phyloP scores from a whole-genome alignment of 2,329 filamentous ascomycete species.

The Alternaria triticimaculans region DNA sequence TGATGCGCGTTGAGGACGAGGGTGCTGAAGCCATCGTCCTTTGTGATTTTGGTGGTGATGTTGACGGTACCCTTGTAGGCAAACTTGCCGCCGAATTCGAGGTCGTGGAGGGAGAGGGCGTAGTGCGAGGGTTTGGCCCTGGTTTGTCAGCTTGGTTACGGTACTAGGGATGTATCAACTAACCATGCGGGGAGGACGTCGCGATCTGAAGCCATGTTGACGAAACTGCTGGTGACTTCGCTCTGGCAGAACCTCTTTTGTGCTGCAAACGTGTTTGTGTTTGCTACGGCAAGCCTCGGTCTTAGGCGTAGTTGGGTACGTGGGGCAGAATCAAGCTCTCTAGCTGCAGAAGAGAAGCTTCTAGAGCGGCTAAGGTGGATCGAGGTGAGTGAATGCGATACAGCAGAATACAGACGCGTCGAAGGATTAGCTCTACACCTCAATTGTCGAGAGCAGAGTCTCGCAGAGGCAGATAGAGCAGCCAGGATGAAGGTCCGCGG shows the following conservation, averaged over 20 bases:
- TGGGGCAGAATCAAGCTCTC: slow-evolving; percentile 25
- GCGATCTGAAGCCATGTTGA: slow-evolving; percentile 54
- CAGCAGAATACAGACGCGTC: slow-evolving; percentile 15
- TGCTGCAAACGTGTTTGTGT: slow-evolving; percentile 15
- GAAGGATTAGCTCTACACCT: slow-evolving; percentile 23
- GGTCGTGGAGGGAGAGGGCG: slow-evolving; percentile 77
- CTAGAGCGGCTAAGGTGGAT: slow-evolving; percentile 19
- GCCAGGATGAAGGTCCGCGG: slow-evolving; percentile 4
- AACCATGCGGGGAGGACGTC: slow-evolving; percentile 56
- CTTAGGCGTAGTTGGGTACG: slow-evolving; percentile 22
- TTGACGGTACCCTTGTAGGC: slow-evolving; percentile 84
- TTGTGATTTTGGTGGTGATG: slow-evolving; percentile 76
- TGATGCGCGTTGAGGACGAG: slow-evolving; percentile 87
- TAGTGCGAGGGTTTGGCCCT: slow-evolving; percentile 88
- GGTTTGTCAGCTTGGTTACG: too few species aligned
- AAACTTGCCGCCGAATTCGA: slow-evolving; percentile 76
- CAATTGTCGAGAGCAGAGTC: slow-evolving; percentile 45
- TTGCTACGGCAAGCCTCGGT: slow-evolving; percentile 22
- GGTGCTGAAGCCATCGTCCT: slow-evolving; percentile 67
- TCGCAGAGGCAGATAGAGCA: slow-evolving; percentile 20
- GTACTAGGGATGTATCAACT: slow-evolving; percentile 15
- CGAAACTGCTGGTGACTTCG: slow-evolving; percentile 40
- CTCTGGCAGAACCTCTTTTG: slow-evolving; percentile 42
- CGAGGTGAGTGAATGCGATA: slow-evolving; percentile 9
- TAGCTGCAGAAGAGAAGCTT: slow-evolving; percentile 24